Base-by-base conservation (phyloP, 2,329 filamentous ascomycete genomes). In the Chaetomiaceae sp. region DNA sequence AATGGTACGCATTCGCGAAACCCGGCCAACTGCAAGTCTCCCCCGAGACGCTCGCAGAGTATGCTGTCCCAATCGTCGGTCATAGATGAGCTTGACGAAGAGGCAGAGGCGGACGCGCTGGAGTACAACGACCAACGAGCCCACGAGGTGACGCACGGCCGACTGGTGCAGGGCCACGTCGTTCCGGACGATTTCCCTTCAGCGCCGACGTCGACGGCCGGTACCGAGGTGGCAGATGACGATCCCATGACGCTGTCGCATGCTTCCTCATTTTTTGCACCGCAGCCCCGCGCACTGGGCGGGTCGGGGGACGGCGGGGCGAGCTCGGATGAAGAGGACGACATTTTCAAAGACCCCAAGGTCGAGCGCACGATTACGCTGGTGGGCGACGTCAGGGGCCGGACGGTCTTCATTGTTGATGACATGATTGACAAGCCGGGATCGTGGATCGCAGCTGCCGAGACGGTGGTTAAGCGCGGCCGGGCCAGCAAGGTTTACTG, bases 391-490 rank as follows among this genome's bases (percentile, higher is more conserved):
- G 94, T 99, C 55, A 87, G 85, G 66, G 84, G 89, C 66, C 84
- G 89, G 54, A 86, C 89, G 0, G 94, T 97, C 49, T 87, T 99
- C 67, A 90, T 99, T 56, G 88, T 99, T 45, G 94, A 99, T 68
- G 94, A 99, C 69, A 97, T 99, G 88, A 96, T 99, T 65, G 94
- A 99, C 73, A 96, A 96, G 74, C 85, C 90, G 9, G 89, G 87
- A 13, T 96, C 90, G 6, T 99, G 94, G 94, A 95, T 99, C 61
- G 92, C 92, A 5, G 94, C 94, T 6, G 94, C 94, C 11, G 94
- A 99, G 75, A 95, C 91, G 1, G 92, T 96, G 2, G 89, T 96
- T 48, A 97, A 97, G 77, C 84, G 87, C 59, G 95, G 94, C 59
- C 82, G 84, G 40, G 94, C 94, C 1, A 95, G 89, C 63, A 94